Base-by-base conservation (phyloP, 768 basidiomycete species). In the Boletus tylopilopsis region DNA sequence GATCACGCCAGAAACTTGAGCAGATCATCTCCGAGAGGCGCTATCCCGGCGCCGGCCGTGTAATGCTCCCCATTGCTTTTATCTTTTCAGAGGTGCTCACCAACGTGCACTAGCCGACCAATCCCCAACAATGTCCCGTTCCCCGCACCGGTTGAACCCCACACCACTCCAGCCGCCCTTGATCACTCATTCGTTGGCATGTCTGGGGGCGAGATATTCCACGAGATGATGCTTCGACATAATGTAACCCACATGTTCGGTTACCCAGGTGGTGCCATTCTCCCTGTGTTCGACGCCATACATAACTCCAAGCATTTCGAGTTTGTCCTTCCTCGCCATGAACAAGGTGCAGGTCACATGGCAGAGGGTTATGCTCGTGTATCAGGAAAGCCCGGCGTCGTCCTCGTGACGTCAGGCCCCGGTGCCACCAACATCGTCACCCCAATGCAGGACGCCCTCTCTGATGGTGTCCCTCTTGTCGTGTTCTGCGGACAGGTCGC, bases 211-310 rank as follows among this genome's bases (percentile, higher is more conserved):
- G 81, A 97, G 70, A 97, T 99, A 65, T 96, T 99, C 75, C 94
- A 99, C 69, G 95, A 99, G 72, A 98, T 99, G 95, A 95, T 99
- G 91, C 84, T 94, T 53, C 80, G 95, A 39, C 96, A 99, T 64
- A 82, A 79, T 50, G 94, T 98, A 59, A 96, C 94, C 70, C 91
- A 97, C 62, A 80, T 99, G 39, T 98, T 99, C 62, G 95, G 95
- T 32, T 99, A 98, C 71, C 95, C 95, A 8, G 94, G 94, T 37
- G 95, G 95, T 50, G 96, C 95, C 35, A 97, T 98, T 69, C 82
- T 98, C 30, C 96, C 95, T 53, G 96, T 99, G n/a, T 99, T 97
- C 70, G 95, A 99, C 68, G 96, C 96, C 67, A 99, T 98, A 70
- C 88, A 97, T 78, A 87, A 95, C 68, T 95, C 93, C 7, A 79